Conservation (phyloP, 176 grass and related monocot species). For the Zizania latifolia region DNA sequence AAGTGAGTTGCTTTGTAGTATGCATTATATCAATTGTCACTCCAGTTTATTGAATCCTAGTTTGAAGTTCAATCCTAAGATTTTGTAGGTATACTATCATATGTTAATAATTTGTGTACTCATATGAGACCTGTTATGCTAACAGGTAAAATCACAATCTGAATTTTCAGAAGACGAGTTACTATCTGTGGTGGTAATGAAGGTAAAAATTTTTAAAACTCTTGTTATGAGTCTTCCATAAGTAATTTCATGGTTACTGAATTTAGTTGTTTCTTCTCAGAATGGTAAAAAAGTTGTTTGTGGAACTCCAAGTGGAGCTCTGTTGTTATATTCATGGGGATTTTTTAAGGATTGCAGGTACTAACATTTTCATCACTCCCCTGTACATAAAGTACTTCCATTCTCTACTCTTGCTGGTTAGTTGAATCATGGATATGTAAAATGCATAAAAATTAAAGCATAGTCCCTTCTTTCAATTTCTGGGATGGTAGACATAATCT, state of each 20-base stretch:
- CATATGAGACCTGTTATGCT: slow-evolving; percentile 19
- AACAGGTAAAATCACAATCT: slow-evolving; percentile 68
- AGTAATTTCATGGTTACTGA: neutral
- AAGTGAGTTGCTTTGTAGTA: slow-evolving; percentile 46
- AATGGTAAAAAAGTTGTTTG: slow-evolving; percentile 74
- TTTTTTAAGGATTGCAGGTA: slow-evolving; percentile 99
- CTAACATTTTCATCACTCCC: neutral
- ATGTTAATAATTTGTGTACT: slow-evolving; percentile 5
- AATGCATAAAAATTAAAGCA: neutral
- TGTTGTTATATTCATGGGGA: slow-evolving; percentile 90
- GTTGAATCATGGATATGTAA: neutral
- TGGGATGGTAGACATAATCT: neutral
- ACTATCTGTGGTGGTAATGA: slow-evolving; percentile 82
- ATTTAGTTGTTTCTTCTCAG: neutral
- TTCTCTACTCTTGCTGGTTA: neutral
- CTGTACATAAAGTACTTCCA: neutral
- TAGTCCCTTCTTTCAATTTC: slow-evolving; percentile 3
- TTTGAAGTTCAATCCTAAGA: slow-evolving; percentile 4
- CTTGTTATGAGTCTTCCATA: neutral
- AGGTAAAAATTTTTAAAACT: slow-evolving; percentile 33
- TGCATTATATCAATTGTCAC: neutral
- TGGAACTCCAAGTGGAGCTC: slow-evolving; percentile 78
- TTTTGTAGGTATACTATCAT: neutral
- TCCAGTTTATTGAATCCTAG: neutral
- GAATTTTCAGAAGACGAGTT: slow-evolving; percentile 98